Evolutionary conservation across 2,329 filamentous ascomycete genomes (phyloP).

Genomic region (Sordariomycetes sp.): DNA sequence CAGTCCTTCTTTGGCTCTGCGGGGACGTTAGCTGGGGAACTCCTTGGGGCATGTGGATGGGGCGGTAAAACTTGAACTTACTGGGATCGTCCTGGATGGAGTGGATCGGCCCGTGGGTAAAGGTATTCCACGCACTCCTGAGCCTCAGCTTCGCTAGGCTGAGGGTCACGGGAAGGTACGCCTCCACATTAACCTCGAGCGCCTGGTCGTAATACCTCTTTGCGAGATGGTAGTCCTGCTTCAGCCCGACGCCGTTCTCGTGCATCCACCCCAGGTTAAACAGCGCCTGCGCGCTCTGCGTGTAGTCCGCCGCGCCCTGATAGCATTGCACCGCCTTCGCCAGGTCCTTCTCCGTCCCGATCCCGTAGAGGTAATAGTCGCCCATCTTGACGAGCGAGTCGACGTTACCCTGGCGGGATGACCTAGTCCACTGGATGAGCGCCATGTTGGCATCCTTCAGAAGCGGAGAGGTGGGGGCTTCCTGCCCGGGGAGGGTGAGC

Average conservation of each 20-base stretch:
- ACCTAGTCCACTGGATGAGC: conserved; percentile 89
- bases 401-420: conserved; percentile 82
- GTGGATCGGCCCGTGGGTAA: conserved; percentile 83
- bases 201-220: conserved; percentile 94
- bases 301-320: conserved; percentile 77
- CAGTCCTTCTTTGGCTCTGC: conserved; percentile 58
- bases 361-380: conserved; percentile 83
- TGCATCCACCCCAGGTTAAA: conserved; percentile 99
- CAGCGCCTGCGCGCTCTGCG: conserved; percentile 85
- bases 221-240: conserved; percentile 92
- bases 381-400: conserved; percentile 97
- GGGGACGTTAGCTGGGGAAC: background rate
- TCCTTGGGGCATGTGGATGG: background rate
- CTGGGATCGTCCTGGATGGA: conserved; percentile 81
- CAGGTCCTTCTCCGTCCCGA: conserved; percentile 57
- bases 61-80: conserved; percentile 28
- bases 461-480: conserved; percentile 12
- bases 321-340: conserved; percentile 92
- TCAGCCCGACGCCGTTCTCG: conserved; percentile 84
- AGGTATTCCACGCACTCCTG: conserved; percentile 85
- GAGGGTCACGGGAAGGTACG: conserved; percentile 83
- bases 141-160: conserved; percentile 74
- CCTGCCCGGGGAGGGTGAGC: background rate
- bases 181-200: conserved; percentile 80
- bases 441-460: conserved; percentile 49